phyloP scores from a whole-genome alignment of 2,329 filamentous ascomycete species.

The Trichoderma aggressivum region DNA sequence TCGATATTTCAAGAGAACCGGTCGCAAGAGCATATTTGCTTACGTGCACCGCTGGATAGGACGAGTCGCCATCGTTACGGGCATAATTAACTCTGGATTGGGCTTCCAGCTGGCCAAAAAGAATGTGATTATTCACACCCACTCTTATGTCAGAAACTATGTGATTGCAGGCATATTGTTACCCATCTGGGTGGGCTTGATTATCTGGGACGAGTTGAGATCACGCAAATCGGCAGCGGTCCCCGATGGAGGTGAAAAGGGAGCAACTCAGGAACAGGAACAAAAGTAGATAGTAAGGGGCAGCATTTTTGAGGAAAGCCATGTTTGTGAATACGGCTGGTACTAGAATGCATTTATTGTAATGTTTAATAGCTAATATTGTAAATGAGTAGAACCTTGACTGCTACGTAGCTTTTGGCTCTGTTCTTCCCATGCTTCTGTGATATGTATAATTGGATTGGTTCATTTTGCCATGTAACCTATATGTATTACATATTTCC shows the following conservation, averaged over 20 bases:
- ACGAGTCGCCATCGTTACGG: background rate
- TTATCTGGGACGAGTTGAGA: background rate
- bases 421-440: background rate
- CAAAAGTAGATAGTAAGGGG: background rate
- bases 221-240: background rate
- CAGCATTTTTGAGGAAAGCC: too few species aligned
- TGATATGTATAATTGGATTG: background rate
- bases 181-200: background rate
- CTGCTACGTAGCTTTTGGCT: background rate
- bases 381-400: background rate
- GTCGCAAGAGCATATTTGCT: slow-evolving; percentile 8
- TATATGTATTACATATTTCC: too few species aligned
- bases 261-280: background rate
- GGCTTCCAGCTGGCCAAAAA: slow-evolving; percentile 4
- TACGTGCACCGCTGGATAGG: slow-evolving; percentile 12
- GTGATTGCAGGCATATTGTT: background rate
- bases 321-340: background rate
- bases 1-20: background rate
- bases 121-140: slow-evolving; percentile 1
- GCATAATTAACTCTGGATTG: slow-evolving; percentile 1
- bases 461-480: too few species aligned
- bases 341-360: background rate
- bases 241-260: slow-evolving; percentile 5
- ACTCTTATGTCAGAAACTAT: background rate
- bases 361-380: background rate